phyloP scores from a whole-genome alignment of 345 rosid species.

The Eucalyptus polybractea region DNA sequence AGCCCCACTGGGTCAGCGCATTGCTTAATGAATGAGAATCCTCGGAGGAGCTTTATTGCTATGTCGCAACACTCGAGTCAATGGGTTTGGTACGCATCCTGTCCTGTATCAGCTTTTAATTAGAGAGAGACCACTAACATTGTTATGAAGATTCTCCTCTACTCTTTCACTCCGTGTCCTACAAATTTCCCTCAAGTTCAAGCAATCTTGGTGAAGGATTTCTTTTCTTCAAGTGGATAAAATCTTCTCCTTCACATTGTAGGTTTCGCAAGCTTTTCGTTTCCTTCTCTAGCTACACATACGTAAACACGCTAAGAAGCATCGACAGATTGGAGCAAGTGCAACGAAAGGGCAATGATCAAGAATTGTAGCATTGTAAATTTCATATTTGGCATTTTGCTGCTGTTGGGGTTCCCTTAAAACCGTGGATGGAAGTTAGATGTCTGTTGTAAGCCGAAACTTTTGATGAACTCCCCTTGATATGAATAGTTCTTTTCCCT shows the following conservation, averaged over 20 bases:
- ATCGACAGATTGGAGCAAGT: slow-evolving; percentile 1
- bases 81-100: slow-evolving; percentile 69
- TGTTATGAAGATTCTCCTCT: background rate
- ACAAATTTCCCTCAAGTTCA: background rate
- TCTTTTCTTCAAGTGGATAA: background rate
- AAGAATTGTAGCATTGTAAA: background rate
- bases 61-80: slow-evolving; percentile 88
- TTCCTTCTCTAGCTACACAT: slow-evolving; percentile 74
- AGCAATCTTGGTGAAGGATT: background rate
- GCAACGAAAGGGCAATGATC: background rate
- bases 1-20: background rate
- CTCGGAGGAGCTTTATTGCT: slow-evolving; percentile 56
- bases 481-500: background rate
- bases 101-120: background rate
- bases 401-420: background rate
- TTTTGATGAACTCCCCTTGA: background rate
- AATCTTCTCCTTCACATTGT: background rate
- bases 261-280: slow-evolving; percentile 91
- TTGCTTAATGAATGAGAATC: slow-evolving; percentile 46
- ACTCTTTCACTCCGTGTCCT: background rate
- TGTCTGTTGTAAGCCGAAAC: background rate
- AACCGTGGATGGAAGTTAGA: background rate
- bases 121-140: background rate
- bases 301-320: slow-evolving; percentile 43
- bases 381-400: background rate